Percentiles rank a stretch among this genome's conserved stretches.
Conservation (phyloP, 176 grass and related monocot species). For the Eremochloa ophiuroides region DNA sequence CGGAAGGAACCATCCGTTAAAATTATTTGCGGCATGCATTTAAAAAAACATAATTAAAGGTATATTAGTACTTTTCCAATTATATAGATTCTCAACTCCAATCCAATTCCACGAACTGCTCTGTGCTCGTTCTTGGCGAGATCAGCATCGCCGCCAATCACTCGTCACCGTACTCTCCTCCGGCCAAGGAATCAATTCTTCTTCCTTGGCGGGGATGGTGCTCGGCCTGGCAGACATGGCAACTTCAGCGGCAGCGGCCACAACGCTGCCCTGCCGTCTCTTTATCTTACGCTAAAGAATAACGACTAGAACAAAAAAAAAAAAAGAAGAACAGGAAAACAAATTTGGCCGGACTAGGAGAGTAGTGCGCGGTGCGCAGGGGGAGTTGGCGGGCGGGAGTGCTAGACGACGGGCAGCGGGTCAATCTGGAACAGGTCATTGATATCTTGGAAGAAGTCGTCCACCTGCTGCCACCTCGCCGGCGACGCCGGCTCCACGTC, state of each 20-base stretch:
- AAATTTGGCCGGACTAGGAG: slow-evolving; percentile 47
- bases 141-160: too few species aligned
- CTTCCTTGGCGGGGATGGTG: slow-evolving; percentile 10
- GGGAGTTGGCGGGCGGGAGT: slow-evolving; percentile 2
- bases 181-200: slow-evolving; percentile 18
- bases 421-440: slow-evolving; percentile 80
- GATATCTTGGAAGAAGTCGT: slow-evolving; percentile 84
- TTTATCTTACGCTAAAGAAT: not conserved
- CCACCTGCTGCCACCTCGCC: slow-evolving; percentile 34
- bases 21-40: too few species aligned
- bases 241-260: not conserved
- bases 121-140: too few species aligned
- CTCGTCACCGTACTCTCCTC: too few species aligned
- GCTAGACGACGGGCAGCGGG: slow-evolving; percentile 45
- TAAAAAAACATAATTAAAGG: too few species aligned
- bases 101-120: too few species aligned
- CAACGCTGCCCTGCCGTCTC: not conserved
- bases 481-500: not conserved
- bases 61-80: too few species aligned
- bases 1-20: too few species aligned
- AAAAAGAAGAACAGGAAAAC: slow-evolving; percentile 24
- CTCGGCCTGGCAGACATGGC: not conserved
- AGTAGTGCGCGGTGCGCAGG: not conserved
- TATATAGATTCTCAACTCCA: too few species aligned
- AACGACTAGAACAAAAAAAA: not conserved